Conservation (phyloP, 1,284 basidiomycete genomes). For the Singerocomus inundabilis region DNA sequence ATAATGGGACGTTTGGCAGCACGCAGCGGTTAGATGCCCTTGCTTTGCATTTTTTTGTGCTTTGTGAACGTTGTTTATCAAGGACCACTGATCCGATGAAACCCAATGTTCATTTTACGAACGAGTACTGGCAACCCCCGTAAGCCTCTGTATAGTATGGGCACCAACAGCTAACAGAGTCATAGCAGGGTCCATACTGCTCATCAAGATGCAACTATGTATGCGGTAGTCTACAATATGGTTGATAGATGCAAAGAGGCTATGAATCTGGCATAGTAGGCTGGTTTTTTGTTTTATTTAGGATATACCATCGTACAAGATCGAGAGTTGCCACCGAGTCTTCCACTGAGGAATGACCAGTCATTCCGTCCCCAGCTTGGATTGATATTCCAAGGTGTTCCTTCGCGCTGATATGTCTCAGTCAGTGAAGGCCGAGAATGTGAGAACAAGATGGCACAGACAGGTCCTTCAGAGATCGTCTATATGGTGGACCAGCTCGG, state of each 20-base stretch:
- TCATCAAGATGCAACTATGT: slow-evolving; percentile 1
- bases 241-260: background rate
- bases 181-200: background rate
- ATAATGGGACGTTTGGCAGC: slow-evolving; percentile 72
- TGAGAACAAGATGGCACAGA: slow-evolving; percentile 38
- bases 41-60: slow-evolving; percentile 1
- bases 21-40: slow-evolving; percentile 52
- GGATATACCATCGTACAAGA: slow-evolving; percentile 72
- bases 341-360: slow-evolving; percentile 83
- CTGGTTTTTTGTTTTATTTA: slow-evolving; percentile 46
- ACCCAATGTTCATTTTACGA: background rate
- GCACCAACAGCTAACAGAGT: slow-evolving; percentile 1
- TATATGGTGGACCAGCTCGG: slow-evolving; percentile 71
- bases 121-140: background rate
- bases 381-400: slow-evolving; percentile 77
- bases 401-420: slow-evolving; percentile 52
- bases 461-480: slow-evolving; percentile 78
- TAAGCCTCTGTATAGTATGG: background rate
- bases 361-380: slow-evolving; percentile 67
- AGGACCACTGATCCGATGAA: slow-evolving; percentile 32
- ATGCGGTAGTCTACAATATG: background rate
- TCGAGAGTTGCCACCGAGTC: slow-evolving; percentile 85
- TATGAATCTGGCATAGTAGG: slow-evolving; percentile 17
- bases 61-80: slow-evolving; percentile 20
- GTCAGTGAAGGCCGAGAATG: background rate